These are phyloP conservation scores for Stachybotrys elegans DNA, from an alignment of 2,329 filamentous ascomycete species.

Conservation along the genomic window DNA sequence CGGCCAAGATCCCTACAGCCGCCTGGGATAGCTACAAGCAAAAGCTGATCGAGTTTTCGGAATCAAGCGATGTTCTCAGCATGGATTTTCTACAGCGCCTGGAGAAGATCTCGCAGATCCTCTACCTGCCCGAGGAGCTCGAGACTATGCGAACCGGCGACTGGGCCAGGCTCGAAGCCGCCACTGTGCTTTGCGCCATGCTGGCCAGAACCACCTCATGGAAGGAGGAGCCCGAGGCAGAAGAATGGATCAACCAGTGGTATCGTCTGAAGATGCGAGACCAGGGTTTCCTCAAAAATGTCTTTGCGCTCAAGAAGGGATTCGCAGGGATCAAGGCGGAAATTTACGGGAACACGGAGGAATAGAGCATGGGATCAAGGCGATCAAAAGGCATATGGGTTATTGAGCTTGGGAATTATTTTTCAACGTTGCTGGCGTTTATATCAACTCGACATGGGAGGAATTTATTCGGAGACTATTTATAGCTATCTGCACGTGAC, in stretches of 20 bases:
- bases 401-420: no score
- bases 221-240: slow-evolving; percentile 12
- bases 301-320: slow-evolving; percentile 7
- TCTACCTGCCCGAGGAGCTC: slow-evolving; percentile 23
- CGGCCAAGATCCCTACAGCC: slow-evolving; percentile 12
- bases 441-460: no score
- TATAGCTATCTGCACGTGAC: no score
- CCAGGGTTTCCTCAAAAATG: slow-evolving; percentile 16
- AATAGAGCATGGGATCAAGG: no score
- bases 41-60: slow-evolving; percentile 13
- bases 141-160: slow-evolving; percentile 14
- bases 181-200: slow-evolving; percentile 18
- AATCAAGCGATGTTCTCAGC: slow-evolving; percentile 5
- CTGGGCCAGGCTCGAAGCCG: slow-evolving; percentile 19
- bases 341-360: no score
- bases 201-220: slow-evolving; percentile 18
- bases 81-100: slow-evolving; percentile 16
- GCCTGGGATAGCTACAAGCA: slow-evolving; percentile 16
- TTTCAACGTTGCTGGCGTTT: no score
- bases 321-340: no score
- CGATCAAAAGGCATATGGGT: no score
- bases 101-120: slow-evolving; percentile 15
- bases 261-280: slow-evolving; percentile 16
- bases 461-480: no score
- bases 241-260: slow-evolving; percentile 16